phyloP scores from a whole-genome alignment of 805 yeast species.

The Metschnikowia picachoensis region DNA sequence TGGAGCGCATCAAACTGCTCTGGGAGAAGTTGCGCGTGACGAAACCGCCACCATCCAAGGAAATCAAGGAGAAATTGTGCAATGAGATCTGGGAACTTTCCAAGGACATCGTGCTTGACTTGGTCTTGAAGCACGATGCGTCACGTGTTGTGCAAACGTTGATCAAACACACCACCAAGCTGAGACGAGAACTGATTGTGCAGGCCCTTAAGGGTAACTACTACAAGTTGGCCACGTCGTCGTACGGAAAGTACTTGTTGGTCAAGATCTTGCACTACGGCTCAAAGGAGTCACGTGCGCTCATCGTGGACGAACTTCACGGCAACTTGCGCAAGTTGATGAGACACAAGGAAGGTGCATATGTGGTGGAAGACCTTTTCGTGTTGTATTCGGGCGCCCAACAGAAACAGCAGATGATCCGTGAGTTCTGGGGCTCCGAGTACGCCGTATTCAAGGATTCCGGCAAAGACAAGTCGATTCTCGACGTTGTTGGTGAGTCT shows the following conservation, averaged over 20 bases:
- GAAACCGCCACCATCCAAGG: conserved; percentile 74
- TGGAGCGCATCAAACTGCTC: conserved; percentile 74
- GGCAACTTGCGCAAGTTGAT: conserved; percentile 87
- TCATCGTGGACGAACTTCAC: conserved; percentile 78
- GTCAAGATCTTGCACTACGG: conserved; percentile 92
- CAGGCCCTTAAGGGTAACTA: conserved; percentile 67
- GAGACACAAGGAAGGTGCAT: conserved; percentile 98
- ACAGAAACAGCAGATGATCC: conserved; percentile 85
- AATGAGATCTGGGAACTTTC: conserved; percentile 83
- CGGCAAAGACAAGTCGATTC: conserved; percentile 58
- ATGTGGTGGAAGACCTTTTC: conserved; percentile 90
- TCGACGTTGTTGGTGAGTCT: conserved; percentile 61
- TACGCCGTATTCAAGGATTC: conserved; percentile 84
- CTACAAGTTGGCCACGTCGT: conserved; percentile 81
- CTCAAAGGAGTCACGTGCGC: conserved; percentile 69
- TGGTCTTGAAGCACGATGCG: conserved; percentile 93
- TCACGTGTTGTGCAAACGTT: conserved; percentile 94
- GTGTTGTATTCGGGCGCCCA: conserved; percentile 79
- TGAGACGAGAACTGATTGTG: conserved; percentile 69
- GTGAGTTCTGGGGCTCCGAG: conserved; percentile 96
- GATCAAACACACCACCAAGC: conserved; percentile 78
- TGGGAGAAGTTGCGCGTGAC: conserved; percentile 93
- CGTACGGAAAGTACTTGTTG: conserved; percentile 89
- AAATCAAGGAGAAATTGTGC: conserved; percentile 69
- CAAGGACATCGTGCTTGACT: conserved; percentile 71